Conservation (phyloP, 2,329 filamentous ascomycete genomes). For the Aspergillus sp. region DNA sequence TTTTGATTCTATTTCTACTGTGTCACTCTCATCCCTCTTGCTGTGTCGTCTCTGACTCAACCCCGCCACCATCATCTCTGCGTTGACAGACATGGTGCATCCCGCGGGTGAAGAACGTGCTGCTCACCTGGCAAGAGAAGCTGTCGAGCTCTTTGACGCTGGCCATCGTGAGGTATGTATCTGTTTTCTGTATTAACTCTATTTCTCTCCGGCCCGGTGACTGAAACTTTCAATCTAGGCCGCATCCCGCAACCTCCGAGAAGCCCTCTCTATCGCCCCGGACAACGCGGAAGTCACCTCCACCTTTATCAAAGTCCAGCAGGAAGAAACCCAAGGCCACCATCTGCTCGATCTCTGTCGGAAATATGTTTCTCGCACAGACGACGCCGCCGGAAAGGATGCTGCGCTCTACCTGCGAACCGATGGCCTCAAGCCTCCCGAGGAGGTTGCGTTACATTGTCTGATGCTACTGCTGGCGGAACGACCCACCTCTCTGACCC, state of each 20-base stretch:
- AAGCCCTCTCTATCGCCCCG: constrained; percentile 41
- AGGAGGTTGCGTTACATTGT: constrained; percentile 35
- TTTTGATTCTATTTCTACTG: too few relatives aligned
- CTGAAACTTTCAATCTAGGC: constrained; percentile 23
- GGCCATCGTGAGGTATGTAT: constrained; percentile 38
- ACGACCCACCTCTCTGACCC: constrained; percentile 28
- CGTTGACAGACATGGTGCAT: constrained; percentile 30
- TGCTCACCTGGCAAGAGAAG: constrained; percentile 39
- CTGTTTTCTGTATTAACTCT: constrained; percentile 18
- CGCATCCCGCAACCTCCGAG: constrained; percentile 41
- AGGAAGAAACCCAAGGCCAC: constrained; percentile 36
- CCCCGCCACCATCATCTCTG: background rate
- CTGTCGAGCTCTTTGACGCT: constrained; percentile 39
- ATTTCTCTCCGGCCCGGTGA: background rate
- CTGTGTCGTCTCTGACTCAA: too few relatives aligned
- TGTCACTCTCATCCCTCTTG: too few relatives aligned
- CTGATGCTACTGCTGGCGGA: constrained; percentile 36
- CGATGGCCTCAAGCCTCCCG: constrained; percentile 36
- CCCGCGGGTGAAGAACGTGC: constrained; percentile 39
- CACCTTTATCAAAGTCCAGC: constrained; percentile 38
- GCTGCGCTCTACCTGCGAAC: constrained; percentile 36
- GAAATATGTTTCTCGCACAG: constrained; percentile 33
- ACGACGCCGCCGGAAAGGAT: constrained; percentile 39
- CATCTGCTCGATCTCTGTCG: constrained; percentile 38
- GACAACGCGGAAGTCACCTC: constrained; percentile 38